Percentiles rank a stretch among this genome's conserved stretches.
Evolutionary conservation across 1,284 basidiomycete genomes (phyloP).

Genomic region (Melampsora abietis-canadensis): DNA sequence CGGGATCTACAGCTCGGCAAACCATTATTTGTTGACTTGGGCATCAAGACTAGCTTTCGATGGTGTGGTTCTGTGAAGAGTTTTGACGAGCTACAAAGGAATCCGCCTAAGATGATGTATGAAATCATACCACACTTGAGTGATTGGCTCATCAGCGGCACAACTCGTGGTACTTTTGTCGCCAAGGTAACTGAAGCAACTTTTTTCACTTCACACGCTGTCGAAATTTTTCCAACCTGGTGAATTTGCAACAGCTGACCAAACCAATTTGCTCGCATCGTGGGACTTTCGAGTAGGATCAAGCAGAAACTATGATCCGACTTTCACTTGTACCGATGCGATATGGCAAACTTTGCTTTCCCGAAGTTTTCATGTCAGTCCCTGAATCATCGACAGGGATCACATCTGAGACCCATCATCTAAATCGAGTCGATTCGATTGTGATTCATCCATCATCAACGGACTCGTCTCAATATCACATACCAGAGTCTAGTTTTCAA

Average conservation of each 20-base stretch:
- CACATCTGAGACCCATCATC: neutral
- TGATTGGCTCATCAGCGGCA: constrained; percentile 26
- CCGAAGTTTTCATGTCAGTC: neutral
- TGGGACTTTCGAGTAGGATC: neutral
- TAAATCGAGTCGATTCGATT: neutral
- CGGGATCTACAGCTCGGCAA: constrained; percentile 7
- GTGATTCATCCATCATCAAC: neutral
- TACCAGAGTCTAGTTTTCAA: neutral
- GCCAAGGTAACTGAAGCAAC: constrained; percentile 6
- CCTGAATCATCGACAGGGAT: neutral
- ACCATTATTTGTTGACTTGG: constrained; percentile 14
- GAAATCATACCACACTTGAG: neutral
- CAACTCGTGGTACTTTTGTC: constrained; percentile 15
- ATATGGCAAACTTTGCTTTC: neutral
- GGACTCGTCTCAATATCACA: neutral
- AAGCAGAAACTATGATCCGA: neutral
- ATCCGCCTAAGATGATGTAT: constrained; percentile 15
- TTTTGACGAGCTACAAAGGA: too few relatives aligned
- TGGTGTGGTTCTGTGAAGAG: neutral
- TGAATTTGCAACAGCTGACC: neutral
- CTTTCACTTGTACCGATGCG: constrained; percentile 1
- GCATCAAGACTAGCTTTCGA: constrained; percentile 19
- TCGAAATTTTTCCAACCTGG: neutral
- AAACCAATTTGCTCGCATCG: neutral
- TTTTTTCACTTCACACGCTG: neutral